Evolutionary conservation across 169 alveolate genomes (phyloP).

Genomic region (Plasmodium gonderi): DNA sequence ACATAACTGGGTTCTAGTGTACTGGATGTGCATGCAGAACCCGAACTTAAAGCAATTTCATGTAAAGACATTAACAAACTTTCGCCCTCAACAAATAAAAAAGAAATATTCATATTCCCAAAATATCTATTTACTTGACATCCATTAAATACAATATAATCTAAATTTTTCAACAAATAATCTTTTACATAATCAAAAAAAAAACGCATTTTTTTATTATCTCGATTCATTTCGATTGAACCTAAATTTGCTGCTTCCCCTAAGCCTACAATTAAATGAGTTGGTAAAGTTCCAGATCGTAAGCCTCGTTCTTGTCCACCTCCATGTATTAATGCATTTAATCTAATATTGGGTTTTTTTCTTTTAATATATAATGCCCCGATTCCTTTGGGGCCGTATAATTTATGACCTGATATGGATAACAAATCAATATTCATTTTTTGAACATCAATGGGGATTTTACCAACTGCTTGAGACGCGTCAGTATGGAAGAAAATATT

Average conservation of each 20-base stretch:
- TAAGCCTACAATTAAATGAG: constrained; percentile 95
- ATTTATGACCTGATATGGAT: constrained; percentile 97
- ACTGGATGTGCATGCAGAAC: constrained; percentile 94
- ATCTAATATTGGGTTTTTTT: constrained; percentile 95
- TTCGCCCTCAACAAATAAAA: constrained; percentile 96
- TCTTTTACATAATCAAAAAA: constrained; percentile 87
- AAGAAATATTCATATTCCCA: constrained; percentile 96
- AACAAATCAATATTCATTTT: constrained; percentile 92
- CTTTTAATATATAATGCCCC: constrained; percentile 97
- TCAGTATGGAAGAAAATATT: constrained; percentile 96
- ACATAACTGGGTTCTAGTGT: constrained; percentile 94
- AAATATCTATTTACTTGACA: constrained; percentile 84
- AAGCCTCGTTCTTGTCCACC: constrained; percentile 99
- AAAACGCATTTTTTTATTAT: constrained; percentile 88
- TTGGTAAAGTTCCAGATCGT: constrained; percentile 96
- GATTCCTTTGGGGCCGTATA: constrained; percentile 99
- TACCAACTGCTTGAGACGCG: constrained; percentile 95
- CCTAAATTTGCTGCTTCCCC: constrained; percentile 97
- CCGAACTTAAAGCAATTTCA: constrained; percentile 91
- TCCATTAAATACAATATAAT: constrained; percentile 91
- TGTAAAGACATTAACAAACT: constrained; percentile 91
- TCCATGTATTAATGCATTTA: constrained; percentile 96
- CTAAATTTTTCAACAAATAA: constrained; percentile 78
- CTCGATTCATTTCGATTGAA: constrained; percentile 93
- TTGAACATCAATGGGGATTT: constrained; percentile 94